Conservation (phyloP, 2,329 filamentous ascomycete genomes). For the Coniochaeta sp. region DNA sequence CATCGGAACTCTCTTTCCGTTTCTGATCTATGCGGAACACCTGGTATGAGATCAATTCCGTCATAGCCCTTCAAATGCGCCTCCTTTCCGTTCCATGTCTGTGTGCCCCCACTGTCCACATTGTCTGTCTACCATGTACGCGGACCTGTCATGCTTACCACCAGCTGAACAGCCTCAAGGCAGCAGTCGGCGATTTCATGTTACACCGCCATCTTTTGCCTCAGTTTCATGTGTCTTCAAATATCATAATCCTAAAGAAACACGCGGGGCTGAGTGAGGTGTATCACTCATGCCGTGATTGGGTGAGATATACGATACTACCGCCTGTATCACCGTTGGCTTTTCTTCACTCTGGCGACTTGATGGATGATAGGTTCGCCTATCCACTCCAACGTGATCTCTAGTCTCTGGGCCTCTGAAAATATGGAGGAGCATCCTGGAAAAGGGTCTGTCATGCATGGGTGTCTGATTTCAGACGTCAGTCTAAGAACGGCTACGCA, state of each 20-base stretch:
- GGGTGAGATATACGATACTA: background rate
- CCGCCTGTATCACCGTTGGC: background rate
- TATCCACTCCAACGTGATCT: background rate
- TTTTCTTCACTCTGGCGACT: background rate
- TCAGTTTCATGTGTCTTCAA: background rate
- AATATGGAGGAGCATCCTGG: background rate
- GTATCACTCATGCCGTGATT: background rate
- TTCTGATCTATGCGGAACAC: background rate
- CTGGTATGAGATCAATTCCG: background rate
- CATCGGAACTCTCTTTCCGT: background rate
- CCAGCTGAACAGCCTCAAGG: background rate
- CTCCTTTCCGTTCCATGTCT: background rate
- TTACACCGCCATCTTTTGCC: background rate
- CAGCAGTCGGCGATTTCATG: background rate
- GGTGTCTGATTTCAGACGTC: background rate
- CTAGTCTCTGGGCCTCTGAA: background rate
- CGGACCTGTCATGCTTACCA: background rate
- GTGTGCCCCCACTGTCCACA: background rate
- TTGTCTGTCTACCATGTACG: background rate
- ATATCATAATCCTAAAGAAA: background rate
- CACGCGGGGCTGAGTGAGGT: background rate
- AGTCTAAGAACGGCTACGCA: background rate
- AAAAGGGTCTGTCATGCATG: background rate
- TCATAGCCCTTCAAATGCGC: background rate
- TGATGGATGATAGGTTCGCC: background rate